Evolutionary conservation across 176 grass and related monocot species (phyloP).

Genomic region (Poa annua): DNA sequence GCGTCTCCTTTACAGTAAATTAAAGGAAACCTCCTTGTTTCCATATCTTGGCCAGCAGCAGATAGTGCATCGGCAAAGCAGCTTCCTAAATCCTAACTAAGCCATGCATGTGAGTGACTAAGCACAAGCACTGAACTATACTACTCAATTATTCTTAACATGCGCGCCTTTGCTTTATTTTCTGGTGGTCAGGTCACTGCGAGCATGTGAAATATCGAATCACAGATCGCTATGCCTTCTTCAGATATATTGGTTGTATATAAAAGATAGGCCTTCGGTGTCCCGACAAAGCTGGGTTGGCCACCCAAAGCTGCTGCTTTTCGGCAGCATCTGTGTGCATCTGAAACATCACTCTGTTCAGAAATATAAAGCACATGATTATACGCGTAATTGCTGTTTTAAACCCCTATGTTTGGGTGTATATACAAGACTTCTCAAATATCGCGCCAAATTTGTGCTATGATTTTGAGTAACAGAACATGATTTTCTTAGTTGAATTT

Average conservation of each 20-base stretch:
- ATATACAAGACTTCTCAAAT: too few species aligned
- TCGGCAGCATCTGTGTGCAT: background rate
- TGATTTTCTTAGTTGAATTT: too few species aligned
- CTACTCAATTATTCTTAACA: conserved; percentile 4
- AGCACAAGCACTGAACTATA: conserved; percentile 34
- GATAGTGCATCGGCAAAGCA: conserved; percentile 42
- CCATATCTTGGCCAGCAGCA: conserved; percentile 40
- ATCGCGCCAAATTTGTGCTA: too few species aligned
- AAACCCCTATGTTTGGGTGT: too few species aligned
- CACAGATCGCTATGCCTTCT: conserved; percentile 25
- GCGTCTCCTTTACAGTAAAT: conserved; percentile 34
- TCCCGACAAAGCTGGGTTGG: conserved; percentile 43
- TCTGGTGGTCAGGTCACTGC: conserved; percentile 10
- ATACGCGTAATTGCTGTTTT: too few species aligned
- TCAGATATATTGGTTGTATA: background rate
- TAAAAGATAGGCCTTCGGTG: background rate
- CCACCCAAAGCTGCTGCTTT: background rate
- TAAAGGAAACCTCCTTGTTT: conserved; percentile 43
- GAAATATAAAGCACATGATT: background rate
- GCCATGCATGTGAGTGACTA: conserved; percentile 31
- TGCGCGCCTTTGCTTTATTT: conserved; percentile 1
- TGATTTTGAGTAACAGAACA: too few species aligned
- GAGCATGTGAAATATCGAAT: conserved; percentile 19
- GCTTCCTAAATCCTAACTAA: conserved; percentile 25
- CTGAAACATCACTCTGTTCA: background rate